Evolutionary conservation across 495 filamentous ascomycete species (phyloP), one percentile per base, ranked within the genome.

Genomic region (Xylona heveae): DNA sequence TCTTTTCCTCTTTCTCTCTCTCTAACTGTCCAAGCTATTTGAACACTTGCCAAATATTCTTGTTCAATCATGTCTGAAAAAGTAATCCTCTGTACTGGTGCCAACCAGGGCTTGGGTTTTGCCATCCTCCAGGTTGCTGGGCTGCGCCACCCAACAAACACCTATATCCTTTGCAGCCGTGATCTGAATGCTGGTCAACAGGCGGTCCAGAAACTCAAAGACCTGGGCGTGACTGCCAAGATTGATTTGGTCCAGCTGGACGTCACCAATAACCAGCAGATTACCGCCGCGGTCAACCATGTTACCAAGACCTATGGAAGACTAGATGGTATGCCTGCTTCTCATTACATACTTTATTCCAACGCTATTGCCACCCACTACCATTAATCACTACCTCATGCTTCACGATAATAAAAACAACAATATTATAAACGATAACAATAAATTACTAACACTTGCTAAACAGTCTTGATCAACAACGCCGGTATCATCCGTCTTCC

Each of bases 21-120:
- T n/a, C n/a, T n/a, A n/a, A n/a, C n/a, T n/a, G n/a, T n/a, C n/a
- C n/a, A n/a, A n/a, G n/a, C n/a, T n/a, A n/a, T n/a, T n/a, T n/a
- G n/a, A n/a, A n/a, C n/a, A n/a, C n/a, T n/a, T n/a, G n/a, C n/a
- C n/a, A n/a, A n/a, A n/a, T n/a, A n/a, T n/a, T n/a, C n/a, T n/a
- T n/a, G n/a, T n/a, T n/a, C n/a, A n/a, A n/a, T n/a, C n/a, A n/a
- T n/a, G n/a, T n/a, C n/a, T n/a, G n/a, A n/a, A n/a, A n/a, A 48
- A 36, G 33, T 44, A 6, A 40, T 53, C 19, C 43, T 58, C 24
- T 37, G 49, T 25, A 58, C 54, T 1, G 53, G 53, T 4, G 46
- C 48, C 18, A 58, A 56, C 29, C 42, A 46, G 24, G 45, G 50
- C 14, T 44, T 59, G 3, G 52, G 52, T 6, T 45, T 50, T 31